Percentiles rank a stretch among this genome's conserved stretches.
Evolutionary conservation across 2,329 filamentous ascomycete species (phyloP).

Genomic region (Kalaharituber pfeilii): DNA sequence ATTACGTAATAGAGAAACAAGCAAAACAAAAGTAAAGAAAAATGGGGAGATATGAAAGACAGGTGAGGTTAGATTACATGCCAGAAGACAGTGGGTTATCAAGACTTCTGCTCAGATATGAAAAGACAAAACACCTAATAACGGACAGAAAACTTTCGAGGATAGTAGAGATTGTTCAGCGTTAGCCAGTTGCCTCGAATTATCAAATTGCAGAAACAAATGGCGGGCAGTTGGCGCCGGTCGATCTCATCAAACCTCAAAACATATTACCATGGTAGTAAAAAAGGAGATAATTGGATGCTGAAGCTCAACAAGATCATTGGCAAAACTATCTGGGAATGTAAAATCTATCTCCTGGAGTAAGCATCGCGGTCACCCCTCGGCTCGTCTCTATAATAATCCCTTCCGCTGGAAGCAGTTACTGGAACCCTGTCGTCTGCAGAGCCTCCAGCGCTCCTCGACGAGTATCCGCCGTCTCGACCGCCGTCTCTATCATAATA

Average conservation of each 20-base stretch:
- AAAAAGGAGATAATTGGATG: neutral
- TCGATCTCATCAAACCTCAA: neutral
- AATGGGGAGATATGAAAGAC: neutral
- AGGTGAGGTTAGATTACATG: constrained; percentile 1
- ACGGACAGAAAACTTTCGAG: neutral
- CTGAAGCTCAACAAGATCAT: neutral
- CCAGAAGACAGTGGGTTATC: neutral
- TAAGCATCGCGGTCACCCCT: constrained; percentile 1
- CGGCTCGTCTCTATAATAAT: neutral
- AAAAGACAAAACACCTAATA: neutral
- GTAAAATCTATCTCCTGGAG: neutral
- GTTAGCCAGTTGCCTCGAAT: neutral
- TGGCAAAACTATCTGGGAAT: neutral
- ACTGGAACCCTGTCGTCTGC: constrained; percentile 12
- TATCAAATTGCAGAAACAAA: neutral
- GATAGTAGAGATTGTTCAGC: neutral
- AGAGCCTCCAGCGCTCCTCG: constrained; percentile 26
- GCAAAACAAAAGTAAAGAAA: neutral
- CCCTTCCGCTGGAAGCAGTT: neutral
- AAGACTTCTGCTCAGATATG: neutral
- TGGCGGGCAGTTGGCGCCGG: neutral
- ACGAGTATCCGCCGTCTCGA: constrained; percentile 20
- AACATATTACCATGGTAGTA: neutral
- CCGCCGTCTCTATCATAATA: constrained; percentile 38
- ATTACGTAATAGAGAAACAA: no score